phyloP scores from a whole-genome alignment of 345 rosid genomes.

The Camelina sativa region DNA sequence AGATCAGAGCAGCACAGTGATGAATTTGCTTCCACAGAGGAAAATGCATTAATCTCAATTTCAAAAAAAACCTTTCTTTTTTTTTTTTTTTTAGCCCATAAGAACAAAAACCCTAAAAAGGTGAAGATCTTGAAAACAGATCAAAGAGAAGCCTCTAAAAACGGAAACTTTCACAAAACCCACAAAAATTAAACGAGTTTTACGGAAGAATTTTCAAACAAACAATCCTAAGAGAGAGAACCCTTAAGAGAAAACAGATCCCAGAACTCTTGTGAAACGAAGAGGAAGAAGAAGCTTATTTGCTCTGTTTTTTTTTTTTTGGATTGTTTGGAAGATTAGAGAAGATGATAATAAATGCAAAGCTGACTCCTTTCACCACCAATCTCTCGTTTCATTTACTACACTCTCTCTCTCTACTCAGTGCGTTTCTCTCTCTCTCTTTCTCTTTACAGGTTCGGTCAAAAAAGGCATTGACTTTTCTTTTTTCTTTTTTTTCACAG shows the following conservation, averaged over 20 bases:
- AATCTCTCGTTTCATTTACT: slow-evolving; percentile 40
- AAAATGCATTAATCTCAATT: slow-evolving; percentile 69
- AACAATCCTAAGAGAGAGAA: neutral
- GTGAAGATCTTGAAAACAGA: slow-evolving; percentile 34
- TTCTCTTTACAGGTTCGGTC: slow-evolving; percentile 30
- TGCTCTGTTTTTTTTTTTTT: neutral
- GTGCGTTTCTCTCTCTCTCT: slow-evolving; percentile 23
- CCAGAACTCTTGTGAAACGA: slow-evolving; percentile 1
- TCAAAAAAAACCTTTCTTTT: neutral
- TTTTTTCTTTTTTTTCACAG: slow-evolving; percentile 9
- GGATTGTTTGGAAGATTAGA: slow-evolving; percentile 12
- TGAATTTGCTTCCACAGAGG: slow-evolving; percentile 85
- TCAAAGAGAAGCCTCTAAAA: slow-evolving; percentile 38
- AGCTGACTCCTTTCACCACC: slow-evolving; percentile 44
- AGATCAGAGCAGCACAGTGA: slow-evolving; percentile 75
- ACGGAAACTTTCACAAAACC: slow-evolving; percentile 41
- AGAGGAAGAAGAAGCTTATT: slow-evolving; percentile 1
- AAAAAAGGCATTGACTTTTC: slow-evolving; percentile 41
- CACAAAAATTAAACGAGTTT: slow-evolving; percentile 32
- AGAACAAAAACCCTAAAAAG: slow-evolving; percentile 27
- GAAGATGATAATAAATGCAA: slow-evolving; percentile 38
- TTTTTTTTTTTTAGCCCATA: slow-evolving; percentile 25
- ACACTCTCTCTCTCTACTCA: slow-evolving; percentile 24
- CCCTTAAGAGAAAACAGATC: slow-evolving; percentile 15
- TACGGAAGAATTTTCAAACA: slow-evolving; percentile 15